Evolutionary conservation across 2,329 filamentous ascomycete species (phyloP).

Genomic region (Teratosphaeriaceae sp.): DNA sequence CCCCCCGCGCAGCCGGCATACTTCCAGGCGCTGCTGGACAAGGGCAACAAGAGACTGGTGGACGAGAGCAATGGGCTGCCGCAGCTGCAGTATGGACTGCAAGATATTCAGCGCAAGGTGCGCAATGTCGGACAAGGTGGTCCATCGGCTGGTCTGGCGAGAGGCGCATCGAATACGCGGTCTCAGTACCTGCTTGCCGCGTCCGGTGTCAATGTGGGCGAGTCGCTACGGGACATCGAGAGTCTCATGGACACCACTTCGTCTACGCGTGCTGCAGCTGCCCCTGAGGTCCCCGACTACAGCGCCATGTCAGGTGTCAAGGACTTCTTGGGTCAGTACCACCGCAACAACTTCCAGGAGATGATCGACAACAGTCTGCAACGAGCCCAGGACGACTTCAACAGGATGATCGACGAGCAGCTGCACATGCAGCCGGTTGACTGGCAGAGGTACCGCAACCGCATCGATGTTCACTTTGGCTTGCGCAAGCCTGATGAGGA

Average conservation of each 20-base stretch:
- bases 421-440: conserved; percentile 66
- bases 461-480: conserved; percentile 95
- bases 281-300: conserved; percentile 7
- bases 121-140: conserved; percentile 72
- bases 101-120: conserved; percentile 72
- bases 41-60: conserved; percentile 60
- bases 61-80: conserved; percentile 69
- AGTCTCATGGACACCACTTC: conserved; percentile 18
- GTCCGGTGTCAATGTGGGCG: conserved; percentile 83
- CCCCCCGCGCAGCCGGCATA: conserved; percentile 38
- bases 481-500: conserved; percentile 47
- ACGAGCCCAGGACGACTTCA: conserved; percentile 84
- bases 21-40: conserved; percentile 58
- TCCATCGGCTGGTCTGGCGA: conserved; percentile 46
- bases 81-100: conserved; percentile 81
- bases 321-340: conserved; percentile 22
- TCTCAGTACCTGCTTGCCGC: conserved; percentile 87
- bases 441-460: conserved; percentile 88
- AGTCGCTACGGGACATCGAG: conserved; percentile 72
- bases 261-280: conserved; percentile 8
- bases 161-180: conserved; percentile 33
- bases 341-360: conserved; percentile 58
- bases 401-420: conserved; percentile 88
- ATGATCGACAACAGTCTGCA: conserved; percentile 47
- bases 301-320: conserved; percentile 20